Evolutionary conservation across 2,329 filamentous ascomycete species (phyloP).

Genomic region (Stachybotrys elegans): DNA sequence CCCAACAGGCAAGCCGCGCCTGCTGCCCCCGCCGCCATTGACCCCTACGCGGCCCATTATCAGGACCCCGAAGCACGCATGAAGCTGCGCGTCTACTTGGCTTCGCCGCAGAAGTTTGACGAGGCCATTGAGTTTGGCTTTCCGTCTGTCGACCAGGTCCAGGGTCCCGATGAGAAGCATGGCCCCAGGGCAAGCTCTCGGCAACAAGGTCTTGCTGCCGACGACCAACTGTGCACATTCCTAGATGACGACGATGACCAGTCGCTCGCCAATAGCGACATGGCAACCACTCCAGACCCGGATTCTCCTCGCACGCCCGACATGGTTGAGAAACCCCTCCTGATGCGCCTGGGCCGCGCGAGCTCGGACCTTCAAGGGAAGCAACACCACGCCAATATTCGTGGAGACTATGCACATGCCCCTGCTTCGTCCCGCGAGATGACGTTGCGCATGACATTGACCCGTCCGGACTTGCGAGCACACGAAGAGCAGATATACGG

Average conservation of each 20-base stretch:
- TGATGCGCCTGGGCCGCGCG: conserved; percentile 15
- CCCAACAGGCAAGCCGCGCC: conserved; percentile 24
- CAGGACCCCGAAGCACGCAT: conserved; percentile 83
- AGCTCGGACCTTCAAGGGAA: conserved; percentile 16
- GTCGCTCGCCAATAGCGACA: conserved; percentile 43
- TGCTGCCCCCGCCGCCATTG: conserved; percentile 38
- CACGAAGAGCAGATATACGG: conserved; percentile 68
- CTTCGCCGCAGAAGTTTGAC: conserved; percentile 91
- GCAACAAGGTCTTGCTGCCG: conserved; percentile 26
- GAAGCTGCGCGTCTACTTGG: conserved; percentile 80
- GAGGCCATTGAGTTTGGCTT: conserved; percentile 94
- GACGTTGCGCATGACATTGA: conserved; percentile 95
- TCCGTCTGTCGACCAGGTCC: conserved; percentile 53
- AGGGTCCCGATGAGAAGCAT: conserved; percentile 23
- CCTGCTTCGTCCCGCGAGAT: conserved; percentile 69
- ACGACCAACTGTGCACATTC: conserved; percentile 52
- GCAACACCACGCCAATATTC: conserved; percentile 20
- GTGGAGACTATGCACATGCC: conserved; percentile 43
- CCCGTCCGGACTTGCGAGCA: conserved; percentile 77
- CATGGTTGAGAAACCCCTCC: conserved; percentile 34
- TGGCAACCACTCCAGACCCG: conserved; percentile 49
- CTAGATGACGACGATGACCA: conserved; percentile 47
- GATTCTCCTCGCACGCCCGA: conserved; percentile 57
- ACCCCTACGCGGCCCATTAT: conserved; percentile 75
- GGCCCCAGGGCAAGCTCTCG: conserved; percentile 17